Evolutionary conservation across 768 basidiomycete genomes (phyloP).

Genomic region (Boletellus ananiceps): DNA sequence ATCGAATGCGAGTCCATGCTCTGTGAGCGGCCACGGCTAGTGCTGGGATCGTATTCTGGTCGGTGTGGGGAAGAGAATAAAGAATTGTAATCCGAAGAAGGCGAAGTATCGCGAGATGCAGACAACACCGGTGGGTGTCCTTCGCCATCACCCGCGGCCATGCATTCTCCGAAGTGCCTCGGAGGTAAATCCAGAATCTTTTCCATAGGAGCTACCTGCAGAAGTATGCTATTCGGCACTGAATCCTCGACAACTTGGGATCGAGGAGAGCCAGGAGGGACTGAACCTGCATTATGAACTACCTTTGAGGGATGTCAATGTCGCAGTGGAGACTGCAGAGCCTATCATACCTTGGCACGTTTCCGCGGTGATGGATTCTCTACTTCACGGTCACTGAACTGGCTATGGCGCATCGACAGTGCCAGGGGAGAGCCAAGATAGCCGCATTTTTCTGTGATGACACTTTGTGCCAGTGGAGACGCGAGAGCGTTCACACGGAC

Average conservation of each 20-base stretch:
- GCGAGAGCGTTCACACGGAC: background rate
- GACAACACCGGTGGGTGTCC: background rate
- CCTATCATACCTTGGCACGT: conserved; percentile 32
- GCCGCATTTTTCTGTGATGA: background rate
- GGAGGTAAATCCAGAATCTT: background rate
- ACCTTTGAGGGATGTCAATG: conserved; percentile 19
- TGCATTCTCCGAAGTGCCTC: background rate
- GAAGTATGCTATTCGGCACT: background rate
- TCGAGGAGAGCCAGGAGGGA: background rate
- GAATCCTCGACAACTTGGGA: background rate
- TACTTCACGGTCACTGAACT: conserved; percentile 8
- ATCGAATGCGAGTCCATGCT: background rate
- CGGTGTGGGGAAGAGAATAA: conserved; percentile 20
- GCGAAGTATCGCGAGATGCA: background rate
- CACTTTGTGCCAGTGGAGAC: conserved; percentile 1
- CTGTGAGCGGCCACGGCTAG: background rate
- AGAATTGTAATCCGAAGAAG: conserved; percentile 10
- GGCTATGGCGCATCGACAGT: background rate
- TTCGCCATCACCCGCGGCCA: background rate
- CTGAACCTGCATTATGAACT: conserved; percentile 6
- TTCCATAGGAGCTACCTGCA: background rate
- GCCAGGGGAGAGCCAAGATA: background rate
- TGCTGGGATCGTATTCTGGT: background rate
- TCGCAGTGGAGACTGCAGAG: background rate
- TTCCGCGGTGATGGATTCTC: conserved; percentile 32